A percentile compares a stretch with the other conserved stretches of the same genome.
phyloP scores from a whole-genome alignment of 176 grass and related monocot genomes.

The Aegilops longissima region DNA sequence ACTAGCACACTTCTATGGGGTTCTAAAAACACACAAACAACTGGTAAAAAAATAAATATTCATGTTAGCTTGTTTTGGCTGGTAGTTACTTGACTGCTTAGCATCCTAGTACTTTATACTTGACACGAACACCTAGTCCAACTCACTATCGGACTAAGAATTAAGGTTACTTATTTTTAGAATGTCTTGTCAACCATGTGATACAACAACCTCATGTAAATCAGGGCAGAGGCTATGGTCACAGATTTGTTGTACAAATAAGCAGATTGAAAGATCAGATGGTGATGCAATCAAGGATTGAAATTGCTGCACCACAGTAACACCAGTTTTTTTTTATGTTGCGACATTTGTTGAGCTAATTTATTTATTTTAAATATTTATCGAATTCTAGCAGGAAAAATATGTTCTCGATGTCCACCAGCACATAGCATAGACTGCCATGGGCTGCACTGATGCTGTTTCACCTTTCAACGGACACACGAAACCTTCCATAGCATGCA shows the following conservation, averaged over 20 bases:
- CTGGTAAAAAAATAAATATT: no score
- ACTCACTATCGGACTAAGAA: not conserved
- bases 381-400: not conserved
- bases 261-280: not conserved
- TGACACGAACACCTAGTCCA: not conserved
- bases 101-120: not conserved
- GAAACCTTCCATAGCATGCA: conserved; percentile 5
- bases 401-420: not conserved
- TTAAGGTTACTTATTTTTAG: not conserved
- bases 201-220: not conserved
- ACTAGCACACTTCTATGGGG: not conserved
- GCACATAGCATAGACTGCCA: not conserved
- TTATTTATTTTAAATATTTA: not conserved
- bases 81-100: not conserved
- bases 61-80: not conserved
- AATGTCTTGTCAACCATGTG: not conserved
- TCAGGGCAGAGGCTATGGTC: not conserved
- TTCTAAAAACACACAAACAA: not conserved
- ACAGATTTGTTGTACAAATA: not conserved
- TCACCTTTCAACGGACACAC: not conserved
- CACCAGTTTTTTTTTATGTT: not conserved
- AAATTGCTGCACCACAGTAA: not conserved
- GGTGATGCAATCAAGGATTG: not conserved
- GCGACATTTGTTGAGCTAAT: not conserved
- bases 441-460: not conserved